Evolutionary conservation across 345 rosid genomes (phyloP).

Genomic region (Populus euphratica): DNA sequence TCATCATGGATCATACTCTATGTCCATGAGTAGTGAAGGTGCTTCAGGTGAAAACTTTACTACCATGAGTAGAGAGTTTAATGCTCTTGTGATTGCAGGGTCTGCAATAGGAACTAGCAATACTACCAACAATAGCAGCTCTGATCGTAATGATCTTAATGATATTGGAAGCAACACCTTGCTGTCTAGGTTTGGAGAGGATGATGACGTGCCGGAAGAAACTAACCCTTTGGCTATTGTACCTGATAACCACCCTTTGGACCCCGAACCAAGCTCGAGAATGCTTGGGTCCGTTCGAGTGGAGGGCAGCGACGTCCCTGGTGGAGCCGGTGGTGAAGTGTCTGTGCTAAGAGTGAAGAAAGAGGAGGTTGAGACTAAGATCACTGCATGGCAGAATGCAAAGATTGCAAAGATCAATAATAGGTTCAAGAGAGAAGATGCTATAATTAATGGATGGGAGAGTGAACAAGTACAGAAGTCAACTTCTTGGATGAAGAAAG

Average conservation of each 20-base stretch:
- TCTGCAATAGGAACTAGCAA: constrained; percentile 39
- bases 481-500: constrained; percentile 80
- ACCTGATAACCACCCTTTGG: constrained; percentile 44
- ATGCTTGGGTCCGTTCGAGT: constrained; percentile 16
- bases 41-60: constrained; percentile 74
- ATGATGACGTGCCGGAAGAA: constrained; percentile 47
- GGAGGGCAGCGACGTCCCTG: neutral
- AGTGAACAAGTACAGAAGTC: constrained; percentile 77
- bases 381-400: constrained; percentile 91
- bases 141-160: constrained; percentile 17
- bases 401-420: constrained; percentile 84
- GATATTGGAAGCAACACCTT: constrained; percentile 17
- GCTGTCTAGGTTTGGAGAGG: constrained; percentile 68
- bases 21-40: constrained; percentile 44
- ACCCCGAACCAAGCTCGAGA: constrained; percentile 21
- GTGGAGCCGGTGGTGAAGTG: constrained; percentile 28
- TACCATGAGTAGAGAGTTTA: constrained; percentile 87
- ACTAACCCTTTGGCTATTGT: constrained; percentile 85
- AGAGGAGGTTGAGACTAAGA: constrained; percentile 91
- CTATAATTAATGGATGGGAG: constrained; percentile 85
- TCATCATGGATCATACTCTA: constrained; percentile 33
- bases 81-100: constrained; percentile 88
- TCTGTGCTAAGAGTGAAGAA: constrained; percentile 81
- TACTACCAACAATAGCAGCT: constrained; percentile 16
- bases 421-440: constrained; percentile 91